phyloP scores from a whole-genome alignment of 768 basidiomycete species.

The Russula emetica region DNA sequence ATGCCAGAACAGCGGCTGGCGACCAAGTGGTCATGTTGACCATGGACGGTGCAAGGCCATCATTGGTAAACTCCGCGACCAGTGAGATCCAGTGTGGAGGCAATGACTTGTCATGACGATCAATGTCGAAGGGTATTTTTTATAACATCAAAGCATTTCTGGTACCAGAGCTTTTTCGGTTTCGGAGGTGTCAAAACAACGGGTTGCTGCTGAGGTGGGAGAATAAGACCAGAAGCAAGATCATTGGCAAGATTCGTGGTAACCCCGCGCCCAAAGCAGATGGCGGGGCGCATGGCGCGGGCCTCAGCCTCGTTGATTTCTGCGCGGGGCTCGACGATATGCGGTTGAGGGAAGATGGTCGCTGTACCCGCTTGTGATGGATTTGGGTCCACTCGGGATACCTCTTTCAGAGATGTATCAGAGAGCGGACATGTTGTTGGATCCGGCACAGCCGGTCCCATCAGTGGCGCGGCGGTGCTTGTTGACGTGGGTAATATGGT shows the following conservation, averaged over 20 bases:
- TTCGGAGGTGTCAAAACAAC: not conserved
- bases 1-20: no score
- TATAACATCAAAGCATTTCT: not conserved
- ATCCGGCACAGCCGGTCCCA: not conserved
- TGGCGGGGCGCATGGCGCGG: not conserved
- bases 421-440: not conserved
- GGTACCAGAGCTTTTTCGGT: not conserved
- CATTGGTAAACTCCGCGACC: not conserved
- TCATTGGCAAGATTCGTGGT: not conserved
- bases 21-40: not conserved
- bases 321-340: not conserved
- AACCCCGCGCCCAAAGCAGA: not conserved
- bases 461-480: not conserved
- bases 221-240: not conserved
- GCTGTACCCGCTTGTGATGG: not conserved
- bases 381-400: not conserved
- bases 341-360: no score
- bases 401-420: not conserved
- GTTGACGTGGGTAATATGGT: not conserved
- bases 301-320: not conserved
- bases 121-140: no score
- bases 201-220: not conserved
- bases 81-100: not conserved
- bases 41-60: not conserved
- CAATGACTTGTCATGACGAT: no score